Evolutionary conservation across 2,329 filamentous ascomycete species (phyloP).

Genomic region (Xylariomycetidae sp.): DNA sequence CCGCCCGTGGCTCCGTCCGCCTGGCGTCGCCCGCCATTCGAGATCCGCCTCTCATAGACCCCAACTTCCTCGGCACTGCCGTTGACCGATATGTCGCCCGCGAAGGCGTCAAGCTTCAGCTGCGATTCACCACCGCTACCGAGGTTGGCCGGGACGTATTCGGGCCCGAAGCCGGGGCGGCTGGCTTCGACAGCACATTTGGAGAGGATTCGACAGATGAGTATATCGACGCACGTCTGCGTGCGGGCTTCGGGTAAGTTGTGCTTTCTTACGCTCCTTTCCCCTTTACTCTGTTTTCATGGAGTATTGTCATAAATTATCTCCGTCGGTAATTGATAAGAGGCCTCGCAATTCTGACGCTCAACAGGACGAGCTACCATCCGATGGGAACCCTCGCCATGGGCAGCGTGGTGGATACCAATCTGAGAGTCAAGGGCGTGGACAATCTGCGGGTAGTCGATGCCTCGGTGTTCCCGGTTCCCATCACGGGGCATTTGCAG

Average conservation of each 20-base stretch:
- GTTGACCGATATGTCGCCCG: constrained; percentile 26
- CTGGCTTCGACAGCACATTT: constrained; percentile 11
- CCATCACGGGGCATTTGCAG: constrained; percentile 26
- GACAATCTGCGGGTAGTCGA: constrained; percentile 26
- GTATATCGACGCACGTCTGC: constrained; percentile 11
- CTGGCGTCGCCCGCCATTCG: constrained; percentile 10
- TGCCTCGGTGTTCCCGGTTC: constrained; percentile 28
- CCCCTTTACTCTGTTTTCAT: too few species aligned
- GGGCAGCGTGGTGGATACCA: constrained; percentile 18
- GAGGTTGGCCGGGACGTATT: constrained; percentile 22
- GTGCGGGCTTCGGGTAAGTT: constrained; percentile 8
- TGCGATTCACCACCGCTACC: constrained; percentile 18
- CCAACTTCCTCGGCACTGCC: constrained; percentile 26
- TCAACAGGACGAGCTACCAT: constrained; percentile 3
- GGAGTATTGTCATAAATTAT: too few species aligned
- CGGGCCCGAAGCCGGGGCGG: constrained; percentile 15
- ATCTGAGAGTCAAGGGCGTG: constrained; percentile 12
- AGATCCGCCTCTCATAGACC: constrained; percentile 18
- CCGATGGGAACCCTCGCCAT: constrained; percentile 8
- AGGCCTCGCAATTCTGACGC: too few species aligned
- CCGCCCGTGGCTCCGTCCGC: constrained; percentile 23
- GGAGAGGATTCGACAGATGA: constrained; percentile 8
- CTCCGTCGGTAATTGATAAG: too few species aligned
- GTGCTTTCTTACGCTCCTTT: constrained; percentile 15
- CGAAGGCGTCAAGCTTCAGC: constrained; percentile 19